Conservation (phyloP, 345 rosid genomes). For the Bruguiera sexangula region DNA sequence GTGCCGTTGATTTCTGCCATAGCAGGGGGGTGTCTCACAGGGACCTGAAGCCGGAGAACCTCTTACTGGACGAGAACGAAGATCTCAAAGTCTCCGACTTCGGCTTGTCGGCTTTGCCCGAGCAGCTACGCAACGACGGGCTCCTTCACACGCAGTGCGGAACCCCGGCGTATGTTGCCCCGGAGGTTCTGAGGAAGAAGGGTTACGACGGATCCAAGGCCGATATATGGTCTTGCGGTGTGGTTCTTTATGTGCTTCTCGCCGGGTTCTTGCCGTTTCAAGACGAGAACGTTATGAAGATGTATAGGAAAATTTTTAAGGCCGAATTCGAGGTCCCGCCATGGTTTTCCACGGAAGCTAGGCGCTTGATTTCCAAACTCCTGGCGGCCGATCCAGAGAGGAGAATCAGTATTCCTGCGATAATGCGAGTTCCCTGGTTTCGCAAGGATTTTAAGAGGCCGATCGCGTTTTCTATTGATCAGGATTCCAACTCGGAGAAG, state of each 20-base stretch:
- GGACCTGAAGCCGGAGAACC: slow-evolving; percentile 32
- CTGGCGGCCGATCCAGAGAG: slow-evolving; percentile 25
- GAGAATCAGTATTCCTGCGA: slow-evolving; percentile 42
- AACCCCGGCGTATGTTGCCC: slow-evolving; percentile 78
- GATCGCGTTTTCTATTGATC: slow-evolving; percentile 18
- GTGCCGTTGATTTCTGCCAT: slow-evolving; percentile 32
- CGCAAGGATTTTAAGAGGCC: slow-evolving; percentile 48
- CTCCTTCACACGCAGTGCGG: slow-evolving; percentile 33
- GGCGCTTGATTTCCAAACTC: slow-evolving; percentile 21
- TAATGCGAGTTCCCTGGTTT: slow-evolving; percentile 70
- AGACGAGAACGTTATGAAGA: slow-evolving; percentile 27
- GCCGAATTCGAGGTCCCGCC: slow-evolving; percentile 28
- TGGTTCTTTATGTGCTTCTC: slow-evolving; percentile 26
- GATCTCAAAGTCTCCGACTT: slow-evolving; percentile 22
- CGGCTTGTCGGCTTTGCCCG: slow-evolving; percentile 29
- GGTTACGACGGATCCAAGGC: slow-evolving; percentile 40
- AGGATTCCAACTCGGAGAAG: slow-evolving; percentile 3
- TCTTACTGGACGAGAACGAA: slow-evolving; percentile 19
- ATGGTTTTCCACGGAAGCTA: slow-evolving; percentile 24
- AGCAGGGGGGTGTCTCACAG: slow-evolving; percentile 31
- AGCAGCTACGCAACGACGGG: slow-evolving; percentile 61
- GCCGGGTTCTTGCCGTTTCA: slow-evolving; percentile 33
- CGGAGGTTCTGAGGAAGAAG: slow-evolving; percentile 45
- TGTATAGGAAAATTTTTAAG: slow-evolving; percentile 30
- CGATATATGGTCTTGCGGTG: slow-evolving; percentile 33